Evolutionary conservation across 179 eudicot species (phyloP).

Genomic region (Silene vulgaris): DNA sequence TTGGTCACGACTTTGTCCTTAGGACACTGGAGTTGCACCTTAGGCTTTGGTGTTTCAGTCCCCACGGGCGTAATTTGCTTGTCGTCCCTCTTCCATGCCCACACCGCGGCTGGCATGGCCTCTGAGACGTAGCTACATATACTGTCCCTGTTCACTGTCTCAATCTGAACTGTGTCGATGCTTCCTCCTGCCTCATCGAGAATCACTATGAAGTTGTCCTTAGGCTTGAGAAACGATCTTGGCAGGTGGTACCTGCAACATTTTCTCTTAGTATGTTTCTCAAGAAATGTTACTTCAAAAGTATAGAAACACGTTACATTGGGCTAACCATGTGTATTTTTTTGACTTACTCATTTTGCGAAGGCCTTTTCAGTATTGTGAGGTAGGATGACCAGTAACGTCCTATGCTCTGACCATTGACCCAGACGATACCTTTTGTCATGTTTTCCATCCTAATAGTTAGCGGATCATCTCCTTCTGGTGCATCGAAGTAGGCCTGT

Average conservation of each 20-base stretch:
- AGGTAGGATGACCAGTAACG: constrained; percentile 69
- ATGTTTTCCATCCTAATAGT: constrained; percentile 57
- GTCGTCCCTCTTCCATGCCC: constrained; percentile 45
- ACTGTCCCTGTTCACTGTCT: constrained; percentile 53
- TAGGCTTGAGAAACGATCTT: constrained; percentile 58
- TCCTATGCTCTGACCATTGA: constrained; percentile 72
- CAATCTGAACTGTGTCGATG: constrained; percentile 46
- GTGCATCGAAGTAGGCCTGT: constrained; percentile 75
- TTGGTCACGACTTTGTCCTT: constrained; percentile 37
- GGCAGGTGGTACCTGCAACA: constrained; percentile 76
- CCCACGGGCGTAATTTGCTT: constrained; percentile 23
- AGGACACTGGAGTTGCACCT: constrained; percentile 50
- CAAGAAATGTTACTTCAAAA: neutral
- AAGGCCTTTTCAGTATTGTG: constrained; percentile 46
- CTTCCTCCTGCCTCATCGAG: constrained; percentile 72
- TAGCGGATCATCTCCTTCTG: constrained; percentile 68
- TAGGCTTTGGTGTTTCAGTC: constrained; percentile 28
- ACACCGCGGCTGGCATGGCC: constrained; percentile 43
- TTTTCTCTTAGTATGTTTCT: neutral
- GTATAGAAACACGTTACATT: neutral
- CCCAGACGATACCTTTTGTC: constrained; percentile 79
- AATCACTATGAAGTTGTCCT: constrained; percentile 60
- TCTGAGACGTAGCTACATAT: constrained; percentile 58
- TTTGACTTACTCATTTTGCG: constrained; percentile 71
- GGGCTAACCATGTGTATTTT: neutral